Evolutionary conservation across 495 filamentous ascomycete genomes (phyloP).

Genomic region (Extremus antarcticus): DNA sequence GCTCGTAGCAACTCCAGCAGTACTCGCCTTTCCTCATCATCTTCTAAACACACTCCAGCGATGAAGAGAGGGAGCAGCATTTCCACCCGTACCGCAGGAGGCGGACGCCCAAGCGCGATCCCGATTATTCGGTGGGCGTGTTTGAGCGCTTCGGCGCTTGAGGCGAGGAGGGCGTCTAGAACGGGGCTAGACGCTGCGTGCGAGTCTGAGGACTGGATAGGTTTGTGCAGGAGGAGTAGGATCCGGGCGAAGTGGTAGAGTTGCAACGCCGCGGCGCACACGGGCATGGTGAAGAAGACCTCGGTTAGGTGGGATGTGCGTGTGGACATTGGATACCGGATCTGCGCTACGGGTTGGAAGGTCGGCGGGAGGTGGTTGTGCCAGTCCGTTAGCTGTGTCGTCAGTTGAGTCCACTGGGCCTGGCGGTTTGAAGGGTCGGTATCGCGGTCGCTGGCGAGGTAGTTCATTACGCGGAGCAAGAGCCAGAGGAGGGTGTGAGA

Average conservation of each 20-base stretch:
- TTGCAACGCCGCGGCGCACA: slow-evolving; percentile 53
- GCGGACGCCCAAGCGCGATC: slow-evolving; percentile 45
- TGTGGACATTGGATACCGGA: slow-evolving; percentile 11
- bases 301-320: slow-evolving; percentile 38
- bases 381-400: slow-evolving; percentile 48
- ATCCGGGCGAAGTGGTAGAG: slow-evolving; percentile 57
- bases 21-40: slow-evolving; percentile 30
- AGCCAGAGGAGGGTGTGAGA: slow-evolving; percentile 54
- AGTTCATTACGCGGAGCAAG: slow-evolving; percentile 52
- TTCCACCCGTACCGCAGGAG: slow-evolving; percentile 47
- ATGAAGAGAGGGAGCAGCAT: slow-evolving; percentile 52
- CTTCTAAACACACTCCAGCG: slow-evolving; percentile 45
- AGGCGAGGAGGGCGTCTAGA: slow-evolving; percentile 40
- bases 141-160: slow-evolving; percentile 41
- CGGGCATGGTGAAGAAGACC: slow-evolving; percentile 52
- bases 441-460: slow-evolving; percentile 41
- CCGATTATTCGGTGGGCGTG: slow-evolving; percentile 49
- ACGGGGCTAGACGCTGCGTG: slow-evolving; percentile 30
- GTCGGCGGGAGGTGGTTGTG: slow-evolving; percentile 45
- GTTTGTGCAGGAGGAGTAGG: slow-evolving; percentile 50
- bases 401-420: slow-evolving; percentile 45
- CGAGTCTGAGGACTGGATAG: slow-evolving; percentile 41
- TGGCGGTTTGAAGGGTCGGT: slow-evolving; percentile 35
- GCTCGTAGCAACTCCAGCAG: slow-evolving; percentile 45
- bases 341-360: slow-evolving; percentile 43